phyloP scores from a whole-genome alignment of 345 rosid genomes.

The Dipteronia dyeriana region DNA sequence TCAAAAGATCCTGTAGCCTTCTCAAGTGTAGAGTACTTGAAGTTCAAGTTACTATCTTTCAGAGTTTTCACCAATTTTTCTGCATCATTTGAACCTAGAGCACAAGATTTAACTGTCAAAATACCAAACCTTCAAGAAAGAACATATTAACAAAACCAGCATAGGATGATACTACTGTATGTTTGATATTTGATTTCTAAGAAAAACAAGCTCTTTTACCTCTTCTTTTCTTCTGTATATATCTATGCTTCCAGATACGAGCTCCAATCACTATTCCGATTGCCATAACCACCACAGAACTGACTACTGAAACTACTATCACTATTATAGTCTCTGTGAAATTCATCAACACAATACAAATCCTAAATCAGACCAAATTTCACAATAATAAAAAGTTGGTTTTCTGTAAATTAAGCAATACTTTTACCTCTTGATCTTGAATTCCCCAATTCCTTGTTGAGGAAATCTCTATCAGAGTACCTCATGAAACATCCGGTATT shows the following conservation, averaged over 20 bases:
- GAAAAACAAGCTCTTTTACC: slow-evolving; percentile 37
- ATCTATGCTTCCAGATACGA: slow-evolving; percentile 63
- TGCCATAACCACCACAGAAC: slow-evolving; percentile 62
- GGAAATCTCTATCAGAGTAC: slow-evolving; percentile 79
- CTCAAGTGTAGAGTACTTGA: slow-evolving; percentile 88
- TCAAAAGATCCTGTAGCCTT: slow-evolving; percentile 81
- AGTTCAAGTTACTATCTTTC: slow-evolving; percentile 78
- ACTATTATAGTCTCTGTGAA: slow-evolving; percentile 58
- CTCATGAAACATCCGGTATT: slow-evolving; percentile 87
- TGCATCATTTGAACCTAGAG: slow-evolving; percentile 70
- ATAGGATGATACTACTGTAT: background rate
- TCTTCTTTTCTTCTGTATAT: slow-evolving; percentile 68
- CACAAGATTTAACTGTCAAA: background rate
- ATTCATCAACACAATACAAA: slow-evolving; percentile 15
- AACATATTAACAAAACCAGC: background rate
- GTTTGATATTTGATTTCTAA: background rate
- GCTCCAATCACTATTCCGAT: slow-evolving; percentile 54
- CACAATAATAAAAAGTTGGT: background rate
- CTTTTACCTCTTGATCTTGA: slow-evolving; percentile 64
- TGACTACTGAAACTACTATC: slow-evolving; percentile 68
- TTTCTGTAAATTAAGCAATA: background rate
- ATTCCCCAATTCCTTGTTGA: slow-evolving; percentile 49
- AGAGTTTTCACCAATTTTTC: slow-evolving; percentile 67
- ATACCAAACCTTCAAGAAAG: background rate
- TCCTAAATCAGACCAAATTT: slow-evolving; percentile 9